Evolutionary conservation across 257 asterid genomes (phyloP), one percentile per base, ranked within the genome.

Genomic region (Gentiana macrophylla): DNA sequence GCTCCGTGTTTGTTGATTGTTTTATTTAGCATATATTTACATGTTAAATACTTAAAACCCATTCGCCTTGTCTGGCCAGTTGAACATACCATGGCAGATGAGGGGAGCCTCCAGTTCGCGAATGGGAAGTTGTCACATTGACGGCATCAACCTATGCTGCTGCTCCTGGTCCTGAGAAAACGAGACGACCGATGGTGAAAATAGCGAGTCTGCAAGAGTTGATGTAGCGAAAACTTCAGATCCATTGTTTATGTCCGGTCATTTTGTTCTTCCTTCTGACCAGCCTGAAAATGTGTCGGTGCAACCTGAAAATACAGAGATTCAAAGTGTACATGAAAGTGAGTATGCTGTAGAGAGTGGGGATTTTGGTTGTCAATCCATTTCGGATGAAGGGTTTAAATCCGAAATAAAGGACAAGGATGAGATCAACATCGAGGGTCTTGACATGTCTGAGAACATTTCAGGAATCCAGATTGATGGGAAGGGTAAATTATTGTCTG

Each of bases 61-160:
- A 24, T 24, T 41, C 9, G 6, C 6, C 46, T 3, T 41, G 6
- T 7, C 9, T 41, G 46, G 6, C 46, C 9, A 41, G 10, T 41
- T 41, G 8, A 10, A 5, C 2, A 10, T 41, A 41, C 9, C 9
- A 41, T 41, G 46, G 46, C 46, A 66, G 83, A 76, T 53, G 77
- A 58, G 15, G 74, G 63, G 84, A 73, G 58, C 63, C 71, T 61
- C 74, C 66, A 59, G 73, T 89, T 32, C 86, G 82, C 52, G 93
- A 84, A 45, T 87, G 96, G 96, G 96, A 87, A 71, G 94, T 82
- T 53, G 93, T 87, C 52, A 70, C 94, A 49, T 86, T 87, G 60
- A 80, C 93, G 8, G 87, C 80, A 37, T 87, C 96, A 37, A 73
- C 86, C 55, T 84, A 82, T 73, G 89, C 84, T 62, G 86, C 96